phyloP scores from a whole-genome alignment of 2,329 filamentous ascomycete species.

The Sporothrix protearum region DNA sequence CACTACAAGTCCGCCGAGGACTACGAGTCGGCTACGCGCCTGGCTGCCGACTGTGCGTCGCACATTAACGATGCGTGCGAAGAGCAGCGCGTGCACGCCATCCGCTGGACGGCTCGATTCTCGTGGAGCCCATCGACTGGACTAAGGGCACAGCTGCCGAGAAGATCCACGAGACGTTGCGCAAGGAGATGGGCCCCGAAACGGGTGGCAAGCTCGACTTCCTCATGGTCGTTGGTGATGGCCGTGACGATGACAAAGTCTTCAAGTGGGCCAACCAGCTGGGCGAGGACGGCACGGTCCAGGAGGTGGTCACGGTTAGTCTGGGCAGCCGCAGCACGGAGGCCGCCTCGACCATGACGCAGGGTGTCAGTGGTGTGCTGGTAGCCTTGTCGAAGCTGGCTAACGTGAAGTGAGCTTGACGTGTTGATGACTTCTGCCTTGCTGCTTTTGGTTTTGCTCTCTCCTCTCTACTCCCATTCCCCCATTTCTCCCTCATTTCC shows the following conservation, averaged over 20 bases:
- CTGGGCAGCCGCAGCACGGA: slow-evolving; percentile 85
- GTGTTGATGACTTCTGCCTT: background rate
- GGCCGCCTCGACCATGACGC: slow-evolving; percentile 77
- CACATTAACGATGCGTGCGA: slow-evolving; percentile 95
- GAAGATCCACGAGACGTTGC: slow-evolving; percentile 63
- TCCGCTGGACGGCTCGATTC: slow-evolving; percentile 73
- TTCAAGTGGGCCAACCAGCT: slow-evolving; percentile 91
- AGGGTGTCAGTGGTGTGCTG: slow-evolving; percentile 73
- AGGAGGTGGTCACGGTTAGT: slow-evolving; percentile 78
- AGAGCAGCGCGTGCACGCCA: slow-evolving; percentile 75
- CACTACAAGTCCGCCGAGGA: slow-evolving; percentile 84
- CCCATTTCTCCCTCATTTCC: too few species aligned
- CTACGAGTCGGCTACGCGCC: slow-evolving; percentile 67
- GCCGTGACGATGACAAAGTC: slow-evolving; percentile 87
- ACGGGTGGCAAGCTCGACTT: slow-evolving; percentile 62
- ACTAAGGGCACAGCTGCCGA: slow-evolving; percentile 82
- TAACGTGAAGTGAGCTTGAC: background rate
- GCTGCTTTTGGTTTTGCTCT: background rate
- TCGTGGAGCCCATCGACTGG: slow-evolving; percentile 81
- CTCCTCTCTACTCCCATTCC: too few species aligned
- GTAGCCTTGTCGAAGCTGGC: slow-evolving; percentile 27
- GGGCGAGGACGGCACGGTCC: slow-evolving; percentile 53
- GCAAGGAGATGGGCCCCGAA: slow-evolving; percentile 39
- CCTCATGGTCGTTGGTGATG: slow-evolving; percentile 83
- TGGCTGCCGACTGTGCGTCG: slow-evolving; percentile 84